Conservation (phyloP, 2,329 filamentous ascomycete species). For the Phyllosticta capitalensis region DNA sequence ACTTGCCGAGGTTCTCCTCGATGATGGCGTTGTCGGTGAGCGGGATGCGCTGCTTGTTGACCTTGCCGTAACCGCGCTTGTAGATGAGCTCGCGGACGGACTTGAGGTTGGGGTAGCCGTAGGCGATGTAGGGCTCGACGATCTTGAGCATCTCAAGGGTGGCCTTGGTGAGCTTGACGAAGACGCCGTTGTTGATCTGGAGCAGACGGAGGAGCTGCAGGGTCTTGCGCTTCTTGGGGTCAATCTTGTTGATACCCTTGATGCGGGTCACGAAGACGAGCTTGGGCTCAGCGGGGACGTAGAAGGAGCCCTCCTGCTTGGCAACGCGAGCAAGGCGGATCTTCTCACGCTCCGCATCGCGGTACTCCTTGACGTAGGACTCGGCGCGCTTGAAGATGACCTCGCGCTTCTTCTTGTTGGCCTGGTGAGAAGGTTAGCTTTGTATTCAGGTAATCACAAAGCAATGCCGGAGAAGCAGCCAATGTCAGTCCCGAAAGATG, state of each 20-base stretch:
- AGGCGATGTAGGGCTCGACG: slow-evolving; percentile 97
- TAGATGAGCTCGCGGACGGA: slow-evolving; percentile 98
- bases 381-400: slow-evolving; percentile 99
- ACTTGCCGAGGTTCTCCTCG: slow-evolving; percentile 93
- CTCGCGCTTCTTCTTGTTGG: slow-evolving; percentile 96
- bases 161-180: slow-evolving; percentile 95
- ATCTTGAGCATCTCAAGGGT: slow-evolving; percentile 96
- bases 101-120: slow-evolving; percentile 99
- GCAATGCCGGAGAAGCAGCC: slow-evolving; percentile 21
- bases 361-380: slow-evolving; percentile 99
- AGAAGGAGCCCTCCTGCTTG: slow-evolving; percentile 88
- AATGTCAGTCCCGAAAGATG: slow-evolving; percentile 98
- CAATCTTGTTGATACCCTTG: slow-evolving; percentile 99
- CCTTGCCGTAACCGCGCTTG: slow-evolving; percentile 95
- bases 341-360: slow-evolving; percentile 96
- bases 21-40: slow-evolving; percentile 97
- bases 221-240: slow-evolving; percentile 99
- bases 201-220: slow-evolving; percentile 98
- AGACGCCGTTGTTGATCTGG: slow-evolving; percentile 99
- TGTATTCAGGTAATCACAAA: slow-evolving; percentile 17
- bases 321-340: slow-evolving; percentile 81
- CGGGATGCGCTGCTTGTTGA: slow-evolving; percentile 94
- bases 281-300: slow-evolving; percentile 90
- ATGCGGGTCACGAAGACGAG: slow-evolving; percentile 97
- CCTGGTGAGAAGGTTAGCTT: slow-evolving; percentile 46